phyloP scores from a whole-genome alignment of 345 rosid genomes.

The Crucihimalaya himalaica region DNA sequence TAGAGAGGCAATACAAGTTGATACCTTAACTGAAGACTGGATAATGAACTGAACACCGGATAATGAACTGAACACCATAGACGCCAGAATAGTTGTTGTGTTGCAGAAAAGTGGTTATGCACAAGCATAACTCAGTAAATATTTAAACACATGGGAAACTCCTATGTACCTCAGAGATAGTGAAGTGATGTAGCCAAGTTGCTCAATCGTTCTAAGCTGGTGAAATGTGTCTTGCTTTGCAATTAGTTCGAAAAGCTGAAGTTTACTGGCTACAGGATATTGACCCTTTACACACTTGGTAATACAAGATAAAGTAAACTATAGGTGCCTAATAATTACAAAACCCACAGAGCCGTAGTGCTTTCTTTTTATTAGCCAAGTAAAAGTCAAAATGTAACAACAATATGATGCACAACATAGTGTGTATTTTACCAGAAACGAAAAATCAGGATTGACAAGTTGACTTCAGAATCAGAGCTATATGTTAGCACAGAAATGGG shows the following conservation, averaged over 20 bases:
- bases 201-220: constrained; percentile 92
- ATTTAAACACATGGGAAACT: not conserved
- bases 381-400: too few species aligned
- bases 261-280: too few species aligned
- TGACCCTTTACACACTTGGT: too few species aligned
- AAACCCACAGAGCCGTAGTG: too few species aligned
- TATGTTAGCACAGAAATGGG: constrained; percentile 16
- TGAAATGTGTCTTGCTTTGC: constrained; percentile 85
- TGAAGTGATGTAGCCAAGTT: constrained; percentile 78
- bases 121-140: not conserved
- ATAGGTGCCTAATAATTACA: too few species aligned
- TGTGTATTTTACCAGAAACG: not conserved
- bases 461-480: constrained; percentile 18
- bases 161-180: constrained; percentile 61
- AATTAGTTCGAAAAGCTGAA: constrained; percentile 65
- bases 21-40: constrained; percentile 79
- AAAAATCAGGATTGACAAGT: constrained; percentile 9
- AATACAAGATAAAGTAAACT: too few species aligned
- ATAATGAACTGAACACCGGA: too few species aligned
- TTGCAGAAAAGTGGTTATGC: constrained; percentile 23
- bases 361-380: too few species aligned
- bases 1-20: constrained; percentile 5
- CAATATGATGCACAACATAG: too few species aligned
- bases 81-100: constrained; percentile 63
- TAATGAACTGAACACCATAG: constrained; percentile 69